Conservation (phyloP, 768 basidiomycete species). For the Grammothele lineata region DNA sequence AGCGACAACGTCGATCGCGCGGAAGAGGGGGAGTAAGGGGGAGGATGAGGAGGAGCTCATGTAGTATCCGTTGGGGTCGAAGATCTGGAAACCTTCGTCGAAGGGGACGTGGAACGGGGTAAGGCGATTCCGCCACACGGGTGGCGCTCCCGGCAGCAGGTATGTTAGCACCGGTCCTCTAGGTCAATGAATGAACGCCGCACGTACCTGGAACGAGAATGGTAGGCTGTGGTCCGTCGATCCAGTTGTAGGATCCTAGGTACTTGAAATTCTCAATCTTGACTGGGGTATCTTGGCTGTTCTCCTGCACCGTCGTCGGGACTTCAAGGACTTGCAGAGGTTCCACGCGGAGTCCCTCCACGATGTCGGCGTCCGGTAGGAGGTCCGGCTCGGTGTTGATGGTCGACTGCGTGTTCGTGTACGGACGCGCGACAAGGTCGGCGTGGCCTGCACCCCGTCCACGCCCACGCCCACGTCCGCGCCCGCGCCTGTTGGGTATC, state of each 20-base stretch:
- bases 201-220: conserved; percentile 47
- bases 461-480: background rate
- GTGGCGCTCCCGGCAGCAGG: conserved; percentile 54
- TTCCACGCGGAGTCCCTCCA: background rate
- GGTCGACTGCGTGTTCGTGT: conserved; percentile 1
- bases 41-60: conserved; percentile 28
- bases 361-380: background rate
- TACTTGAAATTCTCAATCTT: conserved; percentile 30
- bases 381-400: conserved; percentile 1
- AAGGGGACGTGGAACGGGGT: conserved; percentile 49
- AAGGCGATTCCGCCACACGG: conserved; percentile 43
- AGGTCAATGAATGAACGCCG: background rate
- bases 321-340: conserved; percentile 1
- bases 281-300: background rate
- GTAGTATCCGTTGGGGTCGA: conserved; percentile 54
- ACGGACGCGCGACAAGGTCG: background rate
- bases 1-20: conserved; percentile 43
- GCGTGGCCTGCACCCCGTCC: background rate
- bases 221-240: conserved; percentile 36
- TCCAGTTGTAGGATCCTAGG: conserved; percentile 55
- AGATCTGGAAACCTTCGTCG: conserved; percentile 45
- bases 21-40: conserved; percentile 51
- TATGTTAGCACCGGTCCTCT: background rate
- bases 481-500: background rate
- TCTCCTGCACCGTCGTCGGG: background rate